phyloP scores from a whole-genome alignment of 345 rosid species.

The Noccaea bulbosa region DNA sequence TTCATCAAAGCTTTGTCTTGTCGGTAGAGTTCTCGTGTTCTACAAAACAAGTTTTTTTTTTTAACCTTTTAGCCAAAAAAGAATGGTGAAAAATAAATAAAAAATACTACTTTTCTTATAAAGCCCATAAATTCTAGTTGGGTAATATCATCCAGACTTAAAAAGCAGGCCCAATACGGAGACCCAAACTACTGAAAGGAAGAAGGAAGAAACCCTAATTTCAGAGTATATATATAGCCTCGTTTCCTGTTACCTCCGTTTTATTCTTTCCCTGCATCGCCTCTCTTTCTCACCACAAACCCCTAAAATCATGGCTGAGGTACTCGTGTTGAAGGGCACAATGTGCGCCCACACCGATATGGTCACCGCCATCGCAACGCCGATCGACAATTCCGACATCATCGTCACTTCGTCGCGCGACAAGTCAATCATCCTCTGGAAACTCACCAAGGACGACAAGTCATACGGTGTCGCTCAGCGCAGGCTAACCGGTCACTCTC shows the following conservation, averaged over 20 bases:
- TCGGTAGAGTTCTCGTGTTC: constrained; percentile 20
- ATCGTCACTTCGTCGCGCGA: constrained; percentile 87
- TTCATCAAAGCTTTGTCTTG: background rate
- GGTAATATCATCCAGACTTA: background rate
- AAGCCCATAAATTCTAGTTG: constrained; percentile 9
- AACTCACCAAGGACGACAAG: constrained; percentile 75
- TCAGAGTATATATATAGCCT: background rate
- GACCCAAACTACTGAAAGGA: background rate
- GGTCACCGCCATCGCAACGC: constrained; percentile 89
- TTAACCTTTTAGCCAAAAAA: too few species aligned
- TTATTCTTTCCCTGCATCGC: constrained; percentile 14
- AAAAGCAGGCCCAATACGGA: background rate
- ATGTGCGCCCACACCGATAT: constrained; percentile 90
- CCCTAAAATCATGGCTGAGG: constrained; percentile 58
- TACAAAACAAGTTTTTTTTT: too few species aligned
- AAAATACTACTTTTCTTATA: background rate
- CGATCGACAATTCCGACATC: constrained; percentile 80
- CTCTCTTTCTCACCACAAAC: constrained; percentile 5
- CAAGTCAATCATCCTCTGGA: constrained; percentile 91
- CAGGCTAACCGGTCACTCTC: constrained; percentile 91
- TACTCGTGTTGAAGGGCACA: constrained; percentile 70
- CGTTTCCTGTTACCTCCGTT: background rate
- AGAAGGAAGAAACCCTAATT: constrained; percentile 27
- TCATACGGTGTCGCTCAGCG: constrained; percentile 68
- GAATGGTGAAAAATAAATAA: too few species aligned